phyloP scores from a whole-genome alignment of 441 rosid species.

The Pelargonium myrrhifolium region DNA sequence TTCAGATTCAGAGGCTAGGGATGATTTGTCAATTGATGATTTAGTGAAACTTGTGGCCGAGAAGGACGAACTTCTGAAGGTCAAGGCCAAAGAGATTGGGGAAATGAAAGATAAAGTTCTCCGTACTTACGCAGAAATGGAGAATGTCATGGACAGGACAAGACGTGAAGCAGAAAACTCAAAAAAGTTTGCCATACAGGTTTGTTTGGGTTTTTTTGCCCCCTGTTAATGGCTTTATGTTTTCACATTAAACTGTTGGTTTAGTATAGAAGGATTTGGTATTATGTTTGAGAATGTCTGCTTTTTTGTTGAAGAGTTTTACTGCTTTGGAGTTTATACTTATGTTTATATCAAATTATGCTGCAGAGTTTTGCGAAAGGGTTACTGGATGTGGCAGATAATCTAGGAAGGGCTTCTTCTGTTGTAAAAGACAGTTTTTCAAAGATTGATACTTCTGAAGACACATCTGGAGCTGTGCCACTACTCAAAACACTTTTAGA shows the following conservation, averaged over 20 bases:
- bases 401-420: constrained; percentile 78
- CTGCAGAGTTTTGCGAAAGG: constrained; percentile 70
- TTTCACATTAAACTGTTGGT: background rate
- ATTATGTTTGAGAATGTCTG: constrained; percentile 5
- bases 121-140: constrained; percentile 76
- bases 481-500: constrained; percentile 70
- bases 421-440: constrained; percentile 73
- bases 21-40: constrained; percentile 58
- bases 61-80: constrained; percentile 65
- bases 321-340: background rate
- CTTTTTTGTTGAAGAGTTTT: background rate
- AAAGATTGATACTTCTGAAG: constrained; percentile 58
- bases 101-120: constrained; percentile 77
- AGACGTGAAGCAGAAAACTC: constrained; percentile 80
- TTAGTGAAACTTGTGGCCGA: constrained; percentile 62
- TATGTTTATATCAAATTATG: constrained; percentile 9
- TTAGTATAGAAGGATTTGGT: background rate
- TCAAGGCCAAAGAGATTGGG: constrained; percentile 52
- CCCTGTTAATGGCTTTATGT: constrained; percentile 1
- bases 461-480: constrained; percentile 55
- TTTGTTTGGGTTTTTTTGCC: constrained; percentile 12
- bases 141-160: constrained; percentile 77
- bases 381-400: constrained; percentile 89
- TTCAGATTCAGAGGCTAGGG: constrained; percentile 48
- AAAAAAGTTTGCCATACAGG: constrained; percentile 89